Percentiles rank a stretch among this genome's conserved stretches.
phyloP scores from a whole-genome alignment of 2,329 filamentous ascomycete species.

The Cercospora sp. region DNA sequence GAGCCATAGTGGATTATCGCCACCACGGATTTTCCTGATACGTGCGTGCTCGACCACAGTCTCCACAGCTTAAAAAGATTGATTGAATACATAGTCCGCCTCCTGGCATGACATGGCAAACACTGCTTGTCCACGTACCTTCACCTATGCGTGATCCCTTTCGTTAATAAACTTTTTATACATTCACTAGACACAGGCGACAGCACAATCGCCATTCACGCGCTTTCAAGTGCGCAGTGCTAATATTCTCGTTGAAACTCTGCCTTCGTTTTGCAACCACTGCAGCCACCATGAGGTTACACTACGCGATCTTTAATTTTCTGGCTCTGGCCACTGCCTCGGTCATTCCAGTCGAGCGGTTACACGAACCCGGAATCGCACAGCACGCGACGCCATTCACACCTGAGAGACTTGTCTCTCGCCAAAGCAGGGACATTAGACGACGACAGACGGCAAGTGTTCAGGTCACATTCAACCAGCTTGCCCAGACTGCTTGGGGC shows the following conservation, averaged over 20 bases:
- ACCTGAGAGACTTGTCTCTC: constrained; percentile 15
- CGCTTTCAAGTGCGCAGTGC: background rate
- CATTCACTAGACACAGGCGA: constrained; percentile 10
- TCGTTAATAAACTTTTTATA: constrained; percentile 1
- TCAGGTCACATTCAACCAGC: constrained; percentile 63
- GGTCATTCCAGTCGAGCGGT: constrained; percentile 18
- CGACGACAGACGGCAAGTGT: constrained; percentile 41
- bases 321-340: constrained; percentile 21
- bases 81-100: constrained; percentile 12
- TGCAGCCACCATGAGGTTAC: constrained; percentile 17
- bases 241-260: constrained; percentile 2
- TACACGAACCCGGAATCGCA: constrained; percentile 9
- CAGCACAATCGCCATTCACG: constrained; percentile 3
- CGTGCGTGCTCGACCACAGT: constrained; percentile 1
- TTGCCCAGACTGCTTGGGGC: constrained; percentile 59
- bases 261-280: background rate
- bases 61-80: constrained; percentile 7
- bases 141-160: background rate
- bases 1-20: background rate
- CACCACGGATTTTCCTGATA: constrained; percentile 16
- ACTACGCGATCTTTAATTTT: constrained; percentile 20
- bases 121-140: constrained; percentile 3
- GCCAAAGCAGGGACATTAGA: background rate
- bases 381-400: constrained; percentile 12
- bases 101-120: constrained; percentile 15